Evolutionary conservation across 2,329 filamentous ascomycete genomes (phyloP).

Genomic region (Ceratocystis ficicola): DNA sequence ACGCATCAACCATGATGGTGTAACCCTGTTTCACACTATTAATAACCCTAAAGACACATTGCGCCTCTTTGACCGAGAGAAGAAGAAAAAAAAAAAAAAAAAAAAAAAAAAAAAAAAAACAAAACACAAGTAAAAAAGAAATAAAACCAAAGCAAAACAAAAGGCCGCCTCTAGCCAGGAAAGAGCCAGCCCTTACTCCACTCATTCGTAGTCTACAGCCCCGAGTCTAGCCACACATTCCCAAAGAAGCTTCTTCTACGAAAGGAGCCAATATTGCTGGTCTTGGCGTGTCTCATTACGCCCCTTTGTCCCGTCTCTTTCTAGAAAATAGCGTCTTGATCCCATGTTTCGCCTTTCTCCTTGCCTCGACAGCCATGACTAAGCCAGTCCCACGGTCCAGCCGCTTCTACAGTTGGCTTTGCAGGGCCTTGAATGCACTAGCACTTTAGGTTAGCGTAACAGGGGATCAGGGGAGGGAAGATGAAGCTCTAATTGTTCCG

Average conservation of each 20-base stretch:
- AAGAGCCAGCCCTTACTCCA: too few species aligned
- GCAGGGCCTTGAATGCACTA: too few species aligned
- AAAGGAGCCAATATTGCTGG: not conserved
- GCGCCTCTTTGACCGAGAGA: too few species aligned
- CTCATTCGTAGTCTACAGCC: not conserved
- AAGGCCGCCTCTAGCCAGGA: too few species aligned
- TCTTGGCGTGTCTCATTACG: conserved; percentile 1
- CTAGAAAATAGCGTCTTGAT: conserved; percentile 2
- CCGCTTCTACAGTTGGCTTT: too few species aligned
- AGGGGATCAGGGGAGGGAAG: not conserved
- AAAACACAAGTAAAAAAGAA: too few species aligned
- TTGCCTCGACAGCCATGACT: not conserved
- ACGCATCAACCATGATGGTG: not conserved
- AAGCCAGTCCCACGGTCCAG: not conserved
- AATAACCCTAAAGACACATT: not conserved
- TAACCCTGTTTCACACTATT: not conserved
- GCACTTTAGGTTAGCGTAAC: too few species aligned
- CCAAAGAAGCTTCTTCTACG: conserved; percentile 1
- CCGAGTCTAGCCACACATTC: not conserved
- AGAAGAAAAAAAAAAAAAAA: too few species aligned
- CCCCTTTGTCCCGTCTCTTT: not conserved
- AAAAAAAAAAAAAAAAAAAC: too few species aligned
- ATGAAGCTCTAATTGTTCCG: not conserved
- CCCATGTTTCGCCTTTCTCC: conserved; percentile 6
- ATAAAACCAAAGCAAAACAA: too few species aligned